A percentile compares a stretch with the other conserved stretches of the same genome.
Evolutionary conservation across 805 yeast species (phyloP).

Genomic region (Komagataella mondaviorum): DNA sequence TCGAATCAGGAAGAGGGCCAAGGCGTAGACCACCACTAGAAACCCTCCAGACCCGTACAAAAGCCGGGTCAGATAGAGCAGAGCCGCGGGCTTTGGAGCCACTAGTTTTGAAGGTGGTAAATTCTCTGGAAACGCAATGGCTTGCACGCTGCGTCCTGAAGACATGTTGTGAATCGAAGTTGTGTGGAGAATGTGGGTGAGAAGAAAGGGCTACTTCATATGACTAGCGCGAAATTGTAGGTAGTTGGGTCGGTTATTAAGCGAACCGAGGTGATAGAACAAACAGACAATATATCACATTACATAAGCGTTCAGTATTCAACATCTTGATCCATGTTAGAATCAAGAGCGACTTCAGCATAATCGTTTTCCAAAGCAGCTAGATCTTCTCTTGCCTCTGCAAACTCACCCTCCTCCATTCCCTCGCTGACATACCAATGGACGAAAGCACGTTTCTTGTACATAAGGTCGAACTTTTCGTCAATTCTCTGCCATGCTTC

Average conservation of each 20-base stretch:
- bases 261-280: background rate
- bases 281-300: background rate
- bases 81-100: constrained; percentile 12
- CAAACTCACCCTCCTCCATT: constrained; percentile 95
- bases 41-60: constrained; percentile 22
- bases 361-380: constrained; percentile 90
- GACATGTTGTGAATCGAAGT: background rate
- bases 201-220: background rate
- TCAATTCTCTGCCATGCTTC: constrained; percentile 94
- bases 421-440: constrained; percentile 98
- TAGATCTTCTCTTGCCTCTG: constrained; percentile 89
- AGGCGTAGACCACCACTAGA: constrained; percentile 15
- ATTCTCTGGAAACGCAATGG: constrained; percentile 19
- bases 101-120: constrained; percentile 2
- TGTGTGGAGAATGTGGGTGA: background rate
- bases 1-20: constrained; percentile 20
- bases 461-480: constrained; percentile 87
- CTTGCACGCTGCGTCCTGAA: background rate
- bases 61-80: constrained; percentile 14
- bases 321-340: background rate
- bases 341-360: constrained; percentile 29
- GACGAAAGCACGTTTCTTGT: constrained; percentile 87
- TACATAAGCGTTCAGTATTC: background rate
- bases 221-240: background rate
- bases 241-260: background rate